Conservation (phyloP, 2,329 filamentous ascomycete genomes). For the Epichloe gansuensis region DNA sequence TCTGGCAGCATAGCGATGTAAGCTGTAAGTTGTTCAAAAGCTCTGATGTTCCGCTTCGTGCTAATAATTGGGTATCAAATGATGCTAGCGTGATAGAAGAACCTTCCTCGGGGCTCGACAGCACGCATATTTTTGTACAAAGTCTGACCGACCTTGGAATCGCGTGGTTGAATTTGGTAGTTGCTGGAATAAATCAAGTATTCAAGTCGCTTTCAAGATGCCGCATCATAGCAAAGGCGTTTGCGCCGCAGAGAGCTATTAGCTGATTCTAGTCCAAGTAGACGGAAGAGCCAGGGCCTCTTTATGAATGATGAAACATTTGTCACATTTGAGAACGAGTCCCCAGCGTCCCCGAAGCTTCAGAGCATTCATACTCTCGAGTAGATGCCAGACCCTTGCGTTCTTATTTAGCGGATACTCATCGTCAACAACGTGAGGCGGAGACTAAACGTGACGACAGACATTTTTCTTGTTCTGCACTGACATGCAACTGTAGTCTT, state of each 20-base stretch:
- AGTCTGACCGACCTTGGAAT: background rate
- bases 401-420: too few species aligned
- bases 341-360: background rate
- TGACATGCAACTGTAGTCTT: background rate
- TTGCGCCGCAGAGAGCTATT: background rate
- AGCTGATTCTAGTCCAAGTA: background rate
- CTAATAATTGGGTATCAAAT: background rate
- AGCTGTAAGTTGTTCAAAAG: background rate
- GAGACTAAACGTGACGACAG: background rate
- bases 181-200: background rate
- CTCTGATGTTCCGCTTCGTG: background rate
- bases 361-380: background rate
- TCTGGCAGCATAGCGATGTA: background rate
- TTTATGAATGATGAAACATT: background rate
- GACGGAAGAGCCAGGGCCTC: too few species aligned
- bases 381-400: background rate
- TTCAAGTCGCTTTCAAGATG: background rate
- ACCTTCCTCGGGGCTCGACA: background rate
- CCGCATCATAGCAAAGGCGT: background rate
- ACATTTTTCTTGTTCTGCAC: background rate
- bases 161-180: background rate
- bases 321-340: background rate
- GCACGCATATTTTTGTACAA: background rate
- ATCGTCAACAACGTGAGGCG: background rate
- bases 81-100: background rate